Evolutionary conservation across 2,329 filamentous ascomycete species (phyloP), one percentile per base, ranked within the genome.

Genomic region (Huntiella abstrusa): DNA sequence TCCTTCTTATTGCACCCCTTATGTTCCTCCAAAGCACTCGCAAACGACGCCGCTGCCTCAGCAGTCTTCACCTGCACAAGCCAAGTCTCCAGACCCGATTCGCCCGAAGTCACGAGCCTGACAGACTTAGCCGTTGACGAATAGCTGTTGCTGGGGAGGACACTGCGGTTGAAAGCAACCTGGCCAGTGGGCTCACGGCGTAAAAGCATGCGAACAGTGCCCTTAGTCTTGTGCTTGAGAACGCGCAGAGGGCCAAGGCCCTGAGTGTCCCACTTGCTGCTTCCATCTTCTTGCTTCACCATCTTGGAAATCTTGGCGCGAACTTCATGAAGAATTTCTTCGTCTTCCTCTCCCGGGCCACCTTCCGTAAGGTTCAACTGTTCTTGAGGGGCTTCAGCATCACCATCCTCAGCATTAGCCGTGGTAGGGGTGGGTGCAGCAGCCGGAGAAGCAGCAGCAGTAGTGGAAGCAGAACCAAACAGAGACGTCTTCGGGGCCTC

Each of bases 131-230:
- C 64, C 22, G 70, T 67, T 5, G 68, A 63, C 55, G 71, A 72
- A 63, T 86, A 87, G 4, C 66, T 65, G 45, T 77, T 61, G n/a
- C 69, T 64, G 2, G 73, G 64, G 33, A 83, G 60, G 42, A 87
- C 60, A 15, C 67, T 60, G 53, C 78, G 73, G 62, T 92, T 92
- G 55, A 92, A 64, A 3, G 80, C 71, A 41, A 88, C 66, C 35
- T 80, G 73, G 12, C 84, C 84, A 51, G 77, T 71, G 0, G 83
- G 82, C 52, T 86, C 80, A n/a, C 75, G 74, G 43, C 84, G 75
- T 51, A 87, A 63, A 15, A 92, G 62, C 40, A 91, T 64, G 36
- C 84, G 75, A 3, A 77, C 71, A 22, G 70, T 68, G 15, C 72
- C 74, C 0, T 76, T 83, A 12, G 69, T 68, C 58, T 83, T 81